phyloP scores from a whole-genome alignment of 306 rosid genomes.

The Castanea sativa region DNA sequence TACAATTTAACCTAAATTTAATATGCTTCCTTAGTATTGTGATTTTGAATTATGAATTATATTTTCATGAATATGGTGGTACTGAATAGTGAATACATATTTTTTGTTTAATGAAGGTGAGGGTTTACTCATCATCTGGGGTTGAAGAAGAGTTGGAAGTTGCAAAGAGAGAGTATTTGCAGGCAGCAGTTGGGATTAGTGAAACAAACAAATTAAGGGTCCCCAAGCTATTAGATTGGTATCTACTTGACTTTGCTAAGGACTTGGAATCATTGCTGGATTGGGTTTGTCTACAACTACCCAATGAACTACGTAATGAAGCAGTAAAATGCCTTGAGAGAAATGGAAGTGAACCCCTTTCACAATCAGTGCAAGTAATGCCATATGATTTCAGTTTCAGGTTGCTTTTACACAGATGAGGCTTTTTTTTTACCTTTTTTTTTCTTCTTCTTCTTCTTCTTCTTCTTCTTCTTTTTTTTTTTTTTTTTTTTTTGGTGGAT shows the following conservation, averaged over 20 bases:
- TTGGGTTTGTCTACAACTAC: conserved; percentile 83
- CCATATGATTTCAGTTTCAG: conserved; percentile 84
- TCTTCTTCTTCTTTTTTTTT: too few species aligned
- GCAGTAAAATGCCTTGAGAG: conserved; percentile 69
- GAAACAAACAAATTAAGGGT: conserved; percentile 54
- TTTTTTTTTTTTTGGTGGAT: not conserved
- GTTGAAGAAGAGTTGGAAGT: conserved; percentile 76
- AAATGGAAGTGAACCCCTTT: conserved; percentile 49
- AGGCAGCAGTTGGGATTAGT: conserved; percentile 72
- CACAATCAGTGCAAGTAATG: conserved; percentile 61
- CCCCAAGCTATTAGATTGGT: conserved; percentile 90
- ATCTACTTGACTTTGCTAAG: conserved; percentile 84
- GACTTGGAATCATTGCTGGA: conserved; percentile 76
- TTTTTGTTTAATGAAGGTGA: conserved; percentile 55
- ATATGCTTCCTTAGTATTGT: not conserved
- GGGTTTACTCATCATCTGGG: conserved; percentile 65
- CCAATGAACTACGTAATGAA: conserved; percentile 58
- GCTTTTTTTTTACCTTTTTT: not conserved
- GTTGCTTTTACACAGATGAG: conserved; percentile 58
- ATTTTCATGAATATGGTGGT: conserved; percentile 14
- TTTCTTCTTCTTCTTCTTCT: too few species aligned
- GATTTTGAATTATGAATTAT: not conserved
- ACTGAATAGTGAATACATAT: conserved; percentile 24
- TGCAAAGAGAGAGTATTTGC: conserved; percentile 75
- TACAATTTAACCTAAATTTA: too few species aligned